phyloP scores from a whole-genome alignment of 2,329 filamentous ascomycete species.

The Monosporascus sp. region DNA sequence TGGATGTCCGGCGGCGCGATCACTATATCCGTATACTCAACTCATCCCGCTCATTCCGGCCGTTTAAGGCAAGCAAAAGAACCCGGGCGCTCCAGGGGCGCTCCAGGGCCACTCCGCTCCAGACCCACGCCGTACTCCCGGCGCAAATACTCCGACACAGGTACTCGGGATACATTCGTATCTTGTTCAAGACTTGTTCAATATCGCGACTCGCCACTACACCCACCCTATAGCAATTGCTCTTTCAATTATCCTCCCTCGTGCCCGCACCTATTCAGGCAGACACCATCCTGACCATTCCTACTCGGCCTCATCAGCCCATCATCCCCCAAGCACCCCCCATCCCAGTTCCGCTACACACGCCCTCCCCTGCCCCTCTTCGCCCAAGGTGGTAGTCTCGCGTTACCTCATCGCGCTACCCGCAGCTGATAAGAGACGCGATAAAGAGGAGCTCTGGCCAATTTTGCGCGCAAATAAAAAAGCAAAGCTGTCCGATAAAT shows the following conservation, averaged over 20 bases:
- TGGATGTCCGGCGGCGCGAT: not conserved
- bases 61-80: not conserved
- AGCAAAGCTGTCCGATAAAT: conserved; percentile 13
- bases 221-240: too few species aligned
- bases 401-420: not conserved
- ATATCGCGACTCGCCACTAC: too few species aligned
- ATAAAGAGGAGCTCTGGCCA: not conserved
- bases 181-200: too few species aligned
- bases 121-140: conserved; percentile 5
- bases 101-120: conserved; percentile 1
- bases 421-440: not conserved
- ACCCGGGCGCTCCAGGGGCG: not conserved
- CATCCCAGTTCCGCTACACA: too few species aligned
- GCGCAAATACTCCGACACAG: not conserved
- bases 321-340: too few species aligned
- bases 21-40: not conserved
- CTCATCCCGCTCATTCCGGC: not conserved
- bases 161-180: too few species aligned
- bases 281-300: too few species aligned
- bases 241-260: too few species aligned
- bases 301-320: too few species aligned
- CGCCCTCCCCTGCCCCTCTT: not conserved
- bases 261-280: too few species aligned
- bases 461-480: not conserved
- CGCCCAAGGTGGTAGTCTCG: not conserved